Percentiles rank a stretch among this genome's conserved stretches.
Evolutionary conservation across 2,329 filamentous ascomycete species (phyloP).

Genomic region (Fusarium fracticaudum): DNA sequence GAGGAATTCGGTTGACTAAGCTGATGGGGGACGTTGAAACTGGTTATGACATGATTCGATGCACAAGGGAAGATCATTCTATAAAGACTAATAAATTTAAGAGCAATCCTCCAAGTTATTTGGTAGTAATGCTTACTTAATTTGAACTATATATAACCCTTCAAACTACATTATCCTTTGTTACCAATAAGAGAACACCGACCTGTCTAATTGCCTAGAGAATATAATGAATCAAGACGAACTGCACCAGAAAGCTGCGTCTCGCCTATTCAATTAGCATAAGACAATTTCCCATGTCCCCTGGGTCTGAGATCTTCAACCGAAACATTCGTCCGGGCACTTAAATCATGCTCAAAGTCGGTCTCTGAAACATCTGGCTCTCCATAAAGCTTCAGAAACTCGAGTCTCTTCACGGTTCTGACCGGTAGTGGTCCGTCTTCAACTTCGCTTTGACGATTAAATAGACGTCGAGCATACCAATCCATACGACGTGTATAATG

Average conservation of each 20-base stretch:
- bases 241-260: rapidly evolving
- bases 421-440: rapidly evolving
- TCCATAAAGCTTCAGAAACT: background rate
- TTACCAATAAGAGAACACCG: rapidly evolving
- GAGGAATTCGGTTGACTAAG: no score
- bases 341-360: background rate
- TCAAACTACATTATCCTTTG: no score
- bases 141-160: no score
- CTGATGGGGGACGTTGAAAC: no score
- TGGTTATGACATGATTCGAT: no score
- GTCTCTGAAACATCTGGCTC: background rate
- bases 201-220: background rate
- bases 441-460: rapidly evolving
- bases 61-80: no score
- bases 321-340: background rate
- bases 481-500: background rate
- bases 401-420: background rate
- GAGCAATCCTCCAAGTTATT: no score
- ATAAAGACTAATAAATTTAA: no score
- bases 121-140: no score
- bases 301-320: background rate
- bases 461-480: background rate
- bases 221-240: rapidly evolving
- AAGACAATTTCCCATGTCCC: rapidly evolving
- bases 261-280: rapidly evolving